These are phyloP conservation scores for Suhomyces taliae DNA, from an alignment of 1,139 yeast genomes.

Conservation along the genomic window DNA sequence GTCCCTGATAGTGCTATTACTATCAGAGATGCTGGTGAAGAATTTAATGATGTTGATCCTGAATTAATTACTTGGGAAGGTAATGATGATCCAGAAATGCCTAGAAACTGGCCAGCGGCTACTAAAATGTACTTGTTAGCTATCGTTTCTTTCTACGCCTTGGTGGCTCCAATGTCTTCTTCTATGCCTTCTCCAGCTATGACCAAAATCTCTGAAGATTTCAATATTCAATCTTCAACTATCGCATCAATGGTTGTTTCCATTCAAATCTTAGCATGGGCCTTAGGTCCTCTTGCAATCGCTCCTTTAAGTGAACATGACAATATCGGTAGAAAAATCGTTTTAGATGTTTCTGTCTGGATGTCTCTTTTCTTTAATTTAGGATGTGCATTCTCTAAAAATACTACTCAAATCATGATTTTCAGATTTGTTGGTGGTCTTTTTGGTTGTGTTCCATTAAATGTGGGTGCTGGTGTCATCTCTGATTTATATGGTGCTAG, in stretches of 20 bases:
- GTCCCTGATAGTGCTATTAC: conserved; percentile 25
- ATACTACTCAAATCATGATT: conserved; percentile 40
- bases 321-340: conserved; percentile 40
- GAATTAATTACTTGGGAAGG: conserved; percentile 47
- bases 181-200: conserved; percentile 48
- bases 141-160: conserved; percentile 42
- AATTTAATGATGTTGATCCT: conserved; percentile 40
- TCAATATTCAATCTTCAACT: conserved; percentile 31
- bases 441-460: conserved; percentile 43
- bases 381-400: conserved; percentile 43
- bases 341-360: conserved; percentile 38
- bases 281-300: conserved; percentile 44
- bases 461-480: conserved; percentile 46
- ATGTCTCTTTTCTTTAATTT: conserved; percentile 35
- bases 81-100: conserved; percentile 38
- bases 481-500: conserved; percentile 37
- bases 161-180: conserved; percentile 49
- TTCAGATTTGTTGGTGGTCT: conserved; percentile 42
- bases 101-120: conserved; percentile 37
- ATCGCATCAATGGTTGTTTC: conserved; percentile 43
- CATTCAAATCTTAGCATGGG: conserved; percentile 49
- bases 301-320: conserved; percentile 50
- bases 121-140: conserved; percentile 31
- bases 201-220: conserved; percentile 33
- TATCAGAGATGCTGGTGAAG: conserved; percentile 37